These are phyloP conservation scores for Linnemannia elongata DNA, from an alignment of 192 early-diverging fungal genomes.

Conservation along the genomic window DNA sequence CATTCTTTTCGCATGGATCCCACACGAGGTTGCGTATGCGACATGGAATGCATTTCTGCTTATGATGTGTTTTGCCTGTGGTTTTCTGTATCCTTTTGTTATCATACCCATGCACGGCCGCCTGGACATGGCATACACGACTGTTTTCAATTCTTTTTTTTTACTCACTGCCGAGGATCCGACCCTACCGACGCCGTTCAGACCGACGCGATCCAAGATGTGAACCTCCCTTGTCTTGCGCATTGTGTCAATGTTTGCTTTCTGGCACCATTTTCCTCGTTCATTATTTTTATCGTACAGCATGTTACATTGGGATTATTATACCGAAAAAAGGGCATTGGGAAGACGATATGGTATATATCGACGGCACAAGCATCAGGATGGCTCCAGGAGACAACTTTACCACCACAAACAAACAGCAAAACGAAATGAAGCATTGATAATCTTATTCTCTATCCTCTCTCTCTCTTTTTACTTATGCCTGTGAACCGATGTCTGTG, in stretches of 20 bases:
- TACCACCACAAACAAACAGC: neutral
- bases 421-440: slow-evolving; percentile 33
- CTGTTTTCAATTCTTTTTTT: neutral
- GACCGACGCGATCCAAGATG: neutral
- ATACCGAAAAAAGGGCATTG: neutral
- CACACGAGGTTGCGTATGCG: slow-evolving; percentile 48
- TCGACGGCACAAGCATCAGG: neutral
- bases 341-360: neutral
- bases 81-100: slow-evolving; percentile 3
- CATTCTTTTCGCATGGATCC: neutral
- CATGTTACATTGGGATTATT: neutral
- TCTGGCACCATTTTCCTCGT: neutral
- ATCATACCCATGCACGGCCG: neutral
- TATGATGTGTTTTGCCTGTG: slow-evolving; percentile 19
- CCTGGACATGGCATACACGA: neutral
- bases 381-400: slow-evolving; percentile 1
- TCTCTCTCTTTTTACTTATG: slow-evolving; percentile 15
- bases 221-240: neutral
- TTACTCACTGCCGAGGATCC: neutral
- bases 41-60: slow-evolving; percentile 25
- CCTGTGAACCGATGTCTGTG: slow-evolving; percentile 8
- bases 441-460: slow-evolving; percentile 31
- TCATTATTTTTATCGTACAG: neutral
- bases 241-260: neutral
- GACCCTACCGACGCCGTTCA: slow-evolving; percentile 1